Base-by-base conservation (phyloP, 2,329 filamentous ascomycete species). In the Pestalotiopsis sp. region DNA sequence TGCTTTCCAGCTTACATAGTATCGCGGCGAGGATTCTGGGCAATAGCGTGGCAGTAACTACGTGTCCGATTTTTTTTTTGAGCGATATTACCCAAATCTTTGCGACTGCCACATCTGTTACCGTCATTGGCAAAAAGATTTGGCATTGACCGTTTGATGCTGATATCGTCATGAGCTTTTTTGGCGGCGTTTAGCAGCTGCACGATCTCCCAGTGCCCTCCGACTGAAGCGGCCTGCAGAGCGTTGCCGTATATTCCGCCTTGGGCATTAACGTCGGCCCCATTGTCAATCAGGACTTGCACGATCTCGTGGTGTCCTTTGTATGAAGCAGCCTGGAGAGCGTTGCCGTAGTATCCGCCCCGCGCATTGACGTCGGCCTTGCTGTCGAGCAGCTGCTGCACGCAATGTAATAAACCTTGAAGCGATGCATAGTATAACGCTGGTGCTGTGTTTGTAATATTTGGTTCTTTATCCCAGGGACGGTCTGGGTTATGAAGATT, bases 281-380 rank as follows among this genome's bases (percentile, higher is more conserved):
- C 35, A 4, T 64, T 64, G 2, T 64, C 61, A 20, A 64, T 5
- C 20, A 64, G 40, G 11, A 55, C 3, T 14, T 44, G 10, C 3
- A 63, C 60, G 13, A 63, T 63, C 3, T 63, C 39, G 2, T 63
- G 22, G 20, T 63, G 30, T 30, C 60, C 60, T 20, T 17, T 14
- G 2, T 7, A 4, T 63, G 60, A 13, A 17, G 60, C 61, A 30
- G 61, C 61, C 13, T 30, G 9, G 11, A 64, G 44, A 48, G 44
- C 62, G 4, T 30, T 66, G 7, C 56, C 64, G 39, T 59, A 66
- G 11, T n/a, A 1, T 58, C 64, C 55, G 64, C 64, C 63, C 17
- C 58, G 63, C 5, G 40, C 24, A 22, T 58, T 58, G 0, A 65
- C 24, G 35, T 48, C 39, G 9, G 60, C 4, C 6, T 20, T 24